A percentile compares a stretch with the other conserved stretches of the same genome.
These are phyloP conservation scores for Cucumis sativus DNA, from an alignment of 306 rosid genomes.

Conservation along the genomic window Cucumber_9930_V3 NC_026661.2:20327501-20328000, in stretches of 20 bases:
- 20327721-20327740: no score
- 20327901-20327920: background rate
- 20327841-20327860: background rate
- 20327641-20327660: background rate
- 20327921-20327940: background rate
- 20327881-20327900: background rate
- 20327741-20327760: no score
- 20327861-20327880: background rate
- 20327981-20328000: background rate
- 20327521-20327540: background rate
- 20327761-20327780: no score
- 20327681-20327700: no score
- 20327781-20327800: background rate
- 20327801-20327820: background rate
- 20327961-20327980: background rate
- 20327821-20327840: background rate
- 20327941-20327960: background rate
- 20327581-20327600: background rate
- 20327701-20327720: no score
- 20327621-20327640: background rate
- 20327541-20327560: background rate
- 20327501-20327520: background rate
- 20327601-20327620: background rate
- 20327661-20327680: background rate
- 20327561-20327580: background rate